A percentile compares a stretch with the other conserved stretches of the same genome.
These are phyloP conservation scores for Binderoboletus segoi DNA, from an alignment of 1,284 basidiomycete genomes.

Conservation along the genomic window DNA sequence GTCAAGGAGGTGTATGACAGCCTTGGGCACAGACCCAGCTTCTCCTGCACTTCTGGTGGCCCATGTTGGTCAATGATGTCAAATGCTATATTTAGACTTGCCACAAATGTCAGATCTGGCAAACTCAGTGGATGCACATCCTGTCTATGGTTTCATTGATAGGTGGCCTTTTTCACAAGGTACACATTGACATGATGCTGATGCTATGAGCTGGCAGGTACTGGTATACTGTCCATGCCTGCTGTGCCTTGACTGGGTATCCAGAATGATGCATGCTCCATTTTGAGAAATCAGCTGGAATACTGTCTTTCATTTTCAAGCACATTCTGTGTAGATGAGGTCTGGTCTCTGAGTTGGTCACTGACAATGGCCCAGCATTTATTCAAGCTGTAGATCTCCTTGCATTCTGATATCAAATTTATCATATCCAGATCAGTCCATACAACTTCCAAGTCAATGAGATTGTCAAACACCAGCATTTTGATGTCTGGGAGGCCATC, in stretches of 20 bases:
- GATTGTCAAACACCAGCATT: conserved; percentile 32
- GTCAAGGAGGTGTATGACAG: no score
- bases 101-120: background rate
- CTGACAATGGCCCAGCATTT: conserved; percentile 1
- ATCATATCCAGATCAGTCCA: conserved; percentile 42
- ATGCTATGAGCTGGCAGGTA: background rate
- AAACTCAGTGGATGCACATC: background rate
- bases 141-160: fast-evolving
- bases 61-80: no score
- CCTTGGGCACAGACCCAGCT: no score
- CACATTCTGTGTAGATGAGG: background rate
- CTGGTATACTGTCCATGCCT: background rate
- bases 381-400: background rate
- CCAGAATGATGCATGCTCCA: background rate
- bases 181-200: background rate
- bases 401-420: conserved; percentile 34
- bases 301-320: background rate
- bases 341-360: conserved; percentile 6
- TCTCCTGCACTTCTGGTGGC: no score
- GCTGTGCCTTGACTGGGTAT: background rate
- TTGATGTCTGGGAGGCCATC: background rate
- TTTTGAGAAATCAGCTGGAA: background rate
- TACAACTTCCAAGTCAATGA: conserved; percentile 38
- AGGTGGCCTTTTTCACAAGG: background rate
- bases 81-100: background rate